phyloP scores from a whole-genome alignment of 495 filamentous ascomycete species.

The Neurospora sp. region DNA sequence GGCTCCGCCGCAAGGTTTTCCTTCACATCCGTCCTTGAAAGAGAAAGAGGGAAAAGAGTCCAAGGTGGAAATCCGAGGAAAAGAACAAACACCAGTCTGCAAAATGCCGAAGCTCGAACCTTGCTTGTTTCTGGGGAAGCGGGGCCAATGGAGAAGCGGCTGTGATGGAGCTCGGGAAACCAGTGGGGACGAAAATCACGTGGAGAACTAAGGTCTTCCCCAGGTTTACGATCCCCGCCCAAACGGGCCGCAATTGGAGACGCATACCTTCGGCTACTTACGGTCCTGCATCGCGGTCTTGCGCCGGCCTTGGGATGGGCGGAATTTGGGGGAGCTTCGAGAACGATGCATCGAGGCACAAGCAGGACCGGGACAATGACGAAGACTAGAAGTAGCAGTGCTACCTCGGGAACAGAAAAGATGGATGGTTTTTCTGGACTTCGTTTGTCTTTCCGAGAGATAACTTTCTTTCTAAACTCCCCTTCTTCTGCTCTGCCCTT shows the following conservation, averaged over 20 bases:
- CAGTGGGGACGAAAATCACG: neutral
- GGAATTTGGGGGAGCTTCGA: slow-evolving; percentile 8
- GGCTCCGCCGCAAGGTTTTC: neutral
- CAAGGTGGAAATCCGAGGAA: neutral
- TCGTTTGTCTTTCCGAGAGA: neutral
- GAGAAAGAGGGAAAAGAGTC: neutral
- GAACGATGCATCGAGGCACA: neutral
- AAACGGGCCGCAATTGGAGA: neutral
- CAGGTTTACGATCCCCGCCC: neutral
- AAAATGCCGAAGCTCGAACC: neutral
- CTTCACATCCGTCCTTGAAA: neutral
- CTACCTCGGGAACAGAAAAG: neutral
- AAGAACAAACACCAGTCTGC: neutral
- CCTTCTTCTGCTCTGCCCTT: neutral
- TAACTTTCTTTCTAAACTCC: neutral
- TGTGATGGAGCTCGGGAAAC: neutral
- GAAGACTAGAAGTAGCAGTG: neutral
- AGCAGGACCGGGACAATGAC: neutral
- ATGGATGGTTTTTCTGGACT: neutral
- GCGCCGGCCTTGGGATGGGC: neutral
- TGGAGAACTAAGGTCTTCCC: neutral
- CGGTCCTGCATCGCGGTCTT: neutral
- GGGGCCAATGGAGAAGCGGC: neutral
- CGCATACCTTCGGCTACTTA: slow-evolving; percentile 7
- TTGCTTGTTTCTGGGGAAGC: neutral